A percentile compares a stretch with the other conserved stretches of the same genome.
Evolutionary conservation across 305 asterid genomes (phyloP).

Genomic region (Ajuga reptans): DNA sequence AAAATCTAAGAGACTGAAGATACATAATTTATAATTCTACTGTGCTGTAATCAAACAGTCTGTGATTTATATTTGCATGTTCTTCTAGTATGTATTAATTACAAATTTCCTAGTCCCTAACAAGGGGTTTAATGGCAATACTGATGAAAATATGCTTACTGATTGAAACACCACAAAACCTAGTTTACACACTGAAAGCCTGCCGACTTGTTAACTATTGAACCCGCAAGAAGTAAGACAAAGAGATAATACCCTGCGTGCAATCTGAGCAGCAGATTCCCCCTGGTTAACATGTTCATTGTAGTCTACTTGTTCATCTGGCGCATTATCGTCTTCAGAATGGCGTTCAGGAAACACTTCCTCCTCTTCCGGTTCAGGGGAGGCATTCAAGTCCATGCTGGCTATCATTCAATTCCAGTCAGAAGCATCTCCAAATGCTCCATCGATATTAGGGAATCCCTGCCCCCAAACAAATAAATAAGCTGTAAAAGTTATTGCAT

Average conservation of each 20-base stretch:
- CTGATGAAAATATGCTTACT: conserved; percentile 1
- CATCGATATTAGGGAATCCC: conserved; percentile 1
- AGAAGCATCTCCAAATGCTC: conserved; percentile 42
- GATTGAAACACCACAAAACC: background rate
- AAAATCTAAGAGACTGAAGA: background rate
- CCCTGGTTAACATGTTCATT: conserved; percentile 46
- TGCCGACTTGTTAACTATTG: background rate
- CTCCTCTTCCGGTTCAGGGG: conserved; percentile 89
- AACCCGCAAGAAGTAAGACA: conserved; percentile 7
- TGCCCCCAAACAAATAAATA: background rate
- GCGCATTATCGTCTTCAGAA: conserved; percentile 51
- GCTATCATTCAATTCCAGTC: conserved; percentile 43
- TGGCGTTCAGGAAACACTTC: conserved; percentile 55
- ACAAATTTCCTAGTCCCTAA: background rate
- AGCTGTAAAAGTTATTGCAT: conserved; percentile 2
- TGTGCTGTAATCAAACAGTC: background rate
- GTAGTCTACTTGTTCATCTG: conserved; percentile 41
- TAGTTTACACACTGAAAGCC: background rate
- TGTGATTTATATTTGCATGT: background rate
- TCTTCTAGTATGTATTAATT: background rate
- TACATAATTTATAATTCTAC: background rate
- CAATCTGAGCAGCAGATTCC: conserved; percentile 47
- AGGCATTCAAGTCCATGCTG: conserved; percentile 94
- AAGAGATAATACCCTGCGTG: conserved; percentile 56
- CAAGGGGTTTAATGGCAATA: background rate